Percentiles rank a stretch among this genome's conserved stretches.
phyloP scores from a whole-genome alignment of 2,329 filamentous ascomycete species.

The Furcasterigmium furcatum region DNA sequence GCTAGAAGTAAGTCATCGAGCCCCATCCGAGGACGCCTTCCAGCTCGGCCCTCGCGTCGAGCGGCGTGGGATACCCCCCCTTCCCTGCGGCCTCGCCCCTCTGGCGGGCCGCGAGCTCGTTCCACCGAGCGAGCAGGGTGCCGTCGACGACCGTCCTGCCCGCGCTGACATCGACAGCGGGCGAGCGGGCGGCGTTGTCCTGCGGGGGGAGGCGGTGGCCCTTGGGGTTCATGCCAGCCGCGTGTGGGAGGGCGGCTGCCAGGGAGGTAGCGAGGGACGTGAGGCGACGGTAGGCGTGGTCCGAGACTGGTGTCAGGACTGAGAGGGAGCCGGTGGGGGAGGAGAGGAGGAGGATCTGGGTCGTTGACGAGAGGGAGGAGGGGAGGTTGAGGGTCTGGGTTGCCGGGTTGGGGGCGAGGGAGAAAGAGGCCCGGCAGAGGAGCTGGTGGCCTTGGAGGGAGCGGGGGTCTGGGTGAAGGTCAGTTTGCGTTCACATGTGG shows the following conservation, averaged over 20 bases:
- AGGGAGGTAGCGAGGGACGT: slow-evolving; percentile 79
- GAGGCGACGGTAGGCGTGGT: slow-evolving; percentile 79
- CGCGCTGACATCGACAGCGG: slow-evolving; percentile 55
- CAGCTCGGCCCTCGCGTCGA: slow-evolving; percentile 68
- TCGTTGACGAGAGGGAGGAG: slow-evolving; percentile 24
- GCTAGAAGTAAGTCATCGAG: slow-evolving; percentile 55
- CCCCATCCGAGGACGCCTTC: slow-evolving; percentile 60
- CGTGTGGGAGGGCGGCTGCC: slow-evolving; percentile 68
- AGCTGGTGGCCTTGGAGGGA: slow-evolving; percentile 86
- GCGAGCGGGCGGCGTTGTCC: slow-evolving; percentile 39
- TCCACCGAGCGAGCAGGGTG: slow-evolving; percentile 69
- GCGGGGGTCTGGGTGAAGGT: slow-evolving; percentile 69
- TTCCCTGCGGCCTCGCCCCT: slow-evolving; percentile 70
- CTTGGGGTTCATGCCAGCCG: slow-evolving; percentile 79
- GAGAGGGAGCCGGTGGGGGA: slow-evolving; percentile 74
- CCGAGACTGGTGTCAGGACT: slow-evolving; percentile 72
- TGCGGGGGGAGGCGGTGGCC: slow-evolving; percentile 61
- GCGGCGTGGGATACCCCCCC: slow-evolving; percentile 63
- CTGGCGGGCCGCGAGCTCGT: slow-evolving; percentile 69
- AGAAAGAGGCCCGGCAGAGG: slow-evolving; percentile 83
- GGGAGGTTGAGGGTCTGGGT: slow-evolving; percentile 69
- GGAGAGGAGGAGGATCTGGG: slow-evolving; percentile 62
- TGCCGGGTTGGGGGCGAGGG: slow-evolving; percentile 74
- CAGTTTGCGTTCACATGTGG: slow-evolving; percentile 12
- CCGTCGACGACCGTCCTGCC: slow-evolving; percentile 75